Conservation (phyloP, 2,329 filamentous ascomycete genomes). For the Aspergillus sergii region DNA sequence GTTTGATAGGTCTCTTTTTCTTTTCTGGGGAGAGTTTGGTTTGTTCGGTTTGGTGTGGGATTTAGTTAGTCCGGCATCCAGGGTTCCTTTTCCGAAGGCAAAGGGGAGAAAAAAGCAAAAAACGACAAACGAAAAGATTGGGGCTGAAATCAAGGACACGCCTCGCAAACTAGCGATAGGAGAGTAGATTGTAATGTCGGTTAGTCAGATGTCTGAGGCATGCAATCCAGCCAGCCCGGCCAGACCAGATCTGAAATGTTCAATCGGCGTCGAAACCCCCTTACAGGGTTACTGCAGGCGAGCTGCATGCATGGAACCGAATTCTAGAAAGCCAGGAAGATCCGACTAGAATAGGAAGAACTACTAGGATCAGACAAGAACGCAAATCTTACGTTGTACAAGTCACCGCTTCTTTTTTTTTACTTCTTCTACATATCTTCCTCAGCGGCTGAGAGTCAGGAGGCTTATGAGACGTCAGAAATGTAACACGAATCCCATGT, state of each 20-base stretch:
- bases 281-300: conserved; percentile 1
- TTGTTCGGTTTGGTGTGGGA: neutral
- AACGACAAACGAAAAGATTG: neutral
- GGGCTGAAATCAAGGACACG: neutral
- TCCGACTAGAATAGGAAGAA: neutral
- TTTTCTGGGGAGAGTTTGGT: neutral
- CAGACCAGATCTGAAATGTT: neutral
- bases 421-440: neutral
- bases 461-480: neutral
- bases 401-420: neutral
- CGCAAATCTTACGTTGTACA: neutral
- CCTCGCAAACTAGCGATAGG: neutral
- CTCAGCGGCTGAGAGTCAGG: neutral
- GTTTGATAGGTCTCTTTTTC: neutral
- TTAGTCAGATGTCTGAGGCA: neutral
- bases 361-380: neutral
- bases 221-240: neutral
- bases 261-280: neutral
- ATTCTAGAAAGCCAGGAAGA: conserved; percentile 7
- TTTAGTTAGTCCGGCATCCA: neutral
- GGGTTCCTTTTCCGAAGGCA: neutral
- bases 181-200: neutral
- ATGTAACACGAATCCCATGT: neutral
- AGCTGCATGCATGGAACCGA: conserved; percentile 1
- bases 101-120: neutral